Evolutionary conservation across 2,329 filamentous ascomycete species (phyloP).

Genomic region (Aureobasidium sp.): DNA sequence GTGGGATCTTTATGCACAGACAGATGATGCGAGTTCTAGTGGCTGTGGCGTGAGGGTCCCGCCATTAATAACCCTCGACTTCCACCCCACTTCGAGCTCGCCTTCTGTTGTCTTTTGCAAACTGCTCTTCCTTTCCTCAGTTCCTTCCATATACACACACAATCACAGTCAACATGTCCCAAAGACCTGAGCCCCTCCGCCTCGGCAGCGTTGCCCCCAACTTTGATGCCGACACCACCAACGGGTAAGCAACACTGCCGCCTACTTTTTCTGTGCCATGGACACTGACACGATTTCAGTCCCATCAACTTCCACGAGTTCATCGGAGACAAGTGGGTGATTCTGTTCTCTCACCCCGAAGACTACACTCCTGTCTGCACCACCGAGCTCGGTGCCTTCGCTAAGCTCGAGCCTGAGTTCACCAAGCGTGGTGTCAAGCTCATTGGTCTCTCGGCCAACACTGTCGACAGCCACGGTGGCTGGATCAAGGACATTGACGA

Average conservation of each 20-base stretch:
- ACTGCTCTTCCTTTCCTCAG: neutral
- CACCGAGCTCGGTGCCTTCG: slow-evolving; percentile 57
- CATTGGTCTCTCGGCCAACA: slow-evolving; percentile 51
- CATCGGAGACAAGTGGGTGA: slow-evolving; percentile 63
- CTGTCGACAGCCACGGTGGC: slow-evolving; percentile 43
- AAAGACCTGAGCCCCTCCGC: slow-evolving; percentile 43
- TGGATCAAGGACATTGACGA: slow-evolving; percentile 50
- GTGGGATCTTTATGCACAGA: slow-evolving; percentile 13
- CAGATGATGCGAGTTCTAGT: slow-evolving; percentile 14
- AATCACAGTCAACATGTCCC: slow-evolving; percentile 3
- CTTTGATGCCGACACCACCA: slow-evolving; percentile 62
- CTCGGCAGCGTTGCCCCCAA: slow-evolving; percentile 61
- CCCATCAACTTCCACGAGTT: slow-evolving; percentile 64
- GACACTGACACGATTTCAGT: slow-evolving; percentile 23
- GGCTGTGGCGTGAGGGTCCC: slow-evolving; percentile 13
- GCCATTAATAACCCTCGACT: slow-evolving; percentile 7
- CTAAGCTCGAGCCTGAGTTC: slow-evolving; percentile 58
- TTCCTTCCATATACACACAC: neutral
- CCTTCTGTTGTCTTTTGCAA: slow-evolving; percentile 2
- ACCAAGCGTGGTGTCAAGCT: slow-evolving; percentile 55
- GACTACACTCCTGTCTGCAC: slow-evolving; percentile 56
- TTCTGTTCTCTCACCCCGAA: slow-evolving; percentile 65
- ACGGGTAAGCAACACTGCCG: slow-evolving; percentile 33
- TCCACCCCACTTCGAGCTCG: slow-evolving; percentile 7
- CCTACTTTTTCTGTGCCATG: neutral